Evolutionary conservation across 192 early-diverging fungal genomes (phyloP).

Genomic region (Gonapodya prolifera): DNA sequence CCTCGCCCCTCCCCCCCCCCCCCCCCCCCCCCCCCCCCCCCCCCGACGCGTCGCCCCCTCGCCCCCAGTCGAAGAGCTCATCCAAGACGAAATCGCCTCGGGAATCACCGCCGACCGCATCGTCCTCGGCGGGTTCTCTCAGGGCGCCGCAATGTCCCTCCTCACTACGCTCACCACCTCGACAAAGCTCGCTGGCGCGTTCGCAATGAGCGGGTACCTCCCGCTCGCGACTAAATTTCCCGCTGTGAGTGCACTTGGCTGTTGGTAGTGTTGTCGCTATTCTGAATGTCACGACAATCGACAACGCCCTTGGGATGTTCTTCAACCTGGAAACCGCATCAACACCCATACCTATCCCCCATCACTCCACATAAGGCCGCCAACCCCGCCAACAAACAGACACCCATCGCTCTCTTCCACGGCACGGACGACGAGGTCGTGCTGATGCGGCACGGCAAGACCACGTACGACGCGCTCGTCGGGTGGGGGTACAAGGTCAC

Average conservation of each 20-base stretch:
- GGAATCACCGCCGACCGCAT: constrained; percentile 52
- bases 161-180: constrained; percentile 57
- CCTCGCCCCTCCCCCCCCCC: neutral
- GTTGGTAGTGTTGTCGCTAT: no score
- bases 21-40: neutral
- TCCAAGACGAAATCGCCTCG: constrained; percentile 59
- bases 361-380: neutral
- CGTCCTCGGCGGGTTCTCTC: constrained; percentile 88
- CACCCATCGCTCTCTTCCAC: constrained; percentile 3
- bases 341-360: neutral
- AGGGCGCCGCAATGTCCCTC: constrained; percentile 70
- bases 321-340: neutral
- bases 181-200: constrained; percentile 8
- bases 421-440: neutral
- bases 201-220: constrained; percentile 6
- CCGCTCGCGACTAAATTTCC: neutral
- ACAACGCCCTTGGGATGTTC: neutral
- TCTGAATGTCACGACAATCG: no score
- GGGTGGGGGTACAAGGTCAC: neutral
- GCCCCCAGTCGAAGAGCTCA: constrained; percentile 34
- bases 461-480: neutral
- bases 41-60: neutral
- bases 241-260: neutral
- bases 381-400: neutral
- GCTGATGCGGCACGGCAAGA: neutral